These are phyloP conservation scores for Pholiota microspora DNA, from an alignment of 768 basidiomycete genomes.

Conservation along the genomic window DNA sequence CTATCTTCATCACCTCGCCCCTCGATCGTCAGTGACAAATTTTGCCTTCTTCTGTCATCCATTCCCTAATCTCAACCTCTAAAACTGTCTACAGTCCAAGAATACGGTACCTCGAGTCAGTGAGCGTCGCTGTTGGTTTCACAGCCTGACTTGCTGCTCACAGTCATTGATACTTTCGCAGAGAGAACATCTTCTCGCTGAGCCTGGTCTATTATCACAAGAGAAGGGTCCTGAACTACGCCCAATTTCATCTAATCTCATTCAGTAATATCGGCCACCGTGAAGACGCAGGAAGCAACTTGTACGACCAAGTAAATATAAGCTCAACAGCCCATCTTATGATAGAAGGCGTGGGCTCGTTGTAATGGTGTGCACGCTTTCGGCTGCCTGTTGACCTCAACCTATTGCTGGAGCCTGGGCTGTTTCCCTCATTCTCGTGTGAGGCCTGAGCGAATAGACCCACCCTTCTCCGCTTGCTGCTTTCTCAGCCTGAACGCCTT, in stretches of 20 bases:
- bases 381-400: not conserved
- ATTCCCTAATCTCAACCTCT: not conserved
- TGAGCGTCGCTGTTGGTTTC: not conserved
- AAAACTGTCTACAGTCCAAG: not conserved
- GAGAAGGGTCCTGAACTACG: not conserved
- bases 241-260: not conserved
- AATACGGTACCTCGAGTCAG: not conserved
- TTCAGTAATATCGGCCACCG: not conserved
- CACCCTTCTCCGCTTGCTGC: not conserved
- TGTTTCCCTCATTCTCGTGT: not conserved
- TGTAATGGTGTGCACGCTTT: not conserved
- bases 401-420: not conserved
- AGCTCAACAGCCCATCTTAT: not conserved
- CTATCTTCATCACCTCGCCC: not conserved
- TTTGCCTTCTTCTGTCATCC: not conserved
- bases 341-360: constrained; percentile 5
- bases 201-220: too few species aligned
- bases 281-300: not conserved
- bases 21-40: not conserved
- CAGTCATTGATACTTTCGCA: not conserved
- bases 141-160: not conserved
- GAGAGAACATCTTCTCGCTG: not conserved
- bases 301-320: constrained; percentile 3
- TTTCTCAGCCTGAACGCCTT: not conserved
- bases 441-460: not conserved